phyloP scores from a whole-genome alignment of 2,329 filamentous ascomycete species.

The Fusarium sp. region DNA sequence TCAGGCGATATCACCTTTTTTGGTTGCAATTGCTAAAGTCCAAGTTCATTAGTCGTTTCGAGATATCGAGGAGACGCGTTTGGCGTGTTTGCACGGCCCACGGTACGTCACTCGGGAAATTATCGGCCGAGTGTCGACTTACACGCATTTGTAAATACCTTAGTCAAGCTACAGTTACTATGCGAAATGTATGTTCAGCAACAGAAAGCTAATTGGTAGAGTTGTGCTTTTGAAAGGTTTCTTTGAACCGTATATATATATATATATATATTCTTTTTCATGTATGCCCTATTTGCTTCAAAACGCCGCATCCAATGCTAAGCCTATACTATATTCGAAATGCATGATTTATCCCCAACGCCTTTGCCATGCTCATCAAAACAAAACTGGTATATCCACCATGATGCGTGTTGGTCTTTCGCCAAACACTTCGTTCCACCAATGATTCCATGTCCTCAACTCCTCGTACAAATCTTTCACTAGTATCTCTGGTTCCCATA shows the following conservation, averaged over 20 bases:
- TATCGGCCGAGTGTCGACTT: slow-evolving; percentile 36
- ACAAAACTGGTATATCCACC: slow-evolving; percentile 40
- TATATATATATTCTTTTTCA: background rate
- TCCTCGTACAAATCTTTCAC: slow-evolving; percentile 52
- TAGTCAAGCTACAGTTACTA: background rate
- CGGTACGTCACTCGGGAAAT: slow-evolving; percentile 50
- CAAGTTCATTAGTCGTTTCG: slow-evolving; percentile 21
- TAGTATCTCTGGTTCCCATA: slow-evolving; percentile 53
- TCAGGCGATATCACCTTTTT: background rate
- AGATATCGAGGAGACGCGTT: slow-evolving; percentile 49
- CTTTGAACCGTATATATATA: background rate
- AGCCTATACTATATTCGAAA: slow-evolving; percentile 20
- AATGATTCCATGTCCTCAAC: slow-evolving; percentile 54
- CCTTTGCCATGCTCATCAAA: slow-evolving; percentile 49
- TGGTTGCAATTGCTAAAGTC: slow-evolving; percentile 17
- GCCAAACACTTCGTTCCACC: slow-evolving; percentile 50
- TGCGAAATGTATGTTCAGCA: too few species aligned
- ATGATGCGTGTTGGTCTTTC: background rate
- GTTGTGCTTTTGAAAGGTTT: background rate
- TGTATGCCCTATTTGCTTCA: background rate
- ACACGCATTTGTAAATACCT: background rate
- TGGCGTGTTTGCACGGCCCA: slow-evolving; percentile 45
- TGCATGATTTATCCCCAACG: slow-evolving; percentile 33
- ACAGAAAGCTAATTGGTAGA: background rate
- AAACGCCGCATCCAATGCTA: slow-evolving; percentile 27